A percentile compares a stretch with the other conserved stretches of the same genome.
Evolutionary conservation across 768 basidiomycete genomes (phyloP).

Genomic region (Lactarius psammicola): DNA sequence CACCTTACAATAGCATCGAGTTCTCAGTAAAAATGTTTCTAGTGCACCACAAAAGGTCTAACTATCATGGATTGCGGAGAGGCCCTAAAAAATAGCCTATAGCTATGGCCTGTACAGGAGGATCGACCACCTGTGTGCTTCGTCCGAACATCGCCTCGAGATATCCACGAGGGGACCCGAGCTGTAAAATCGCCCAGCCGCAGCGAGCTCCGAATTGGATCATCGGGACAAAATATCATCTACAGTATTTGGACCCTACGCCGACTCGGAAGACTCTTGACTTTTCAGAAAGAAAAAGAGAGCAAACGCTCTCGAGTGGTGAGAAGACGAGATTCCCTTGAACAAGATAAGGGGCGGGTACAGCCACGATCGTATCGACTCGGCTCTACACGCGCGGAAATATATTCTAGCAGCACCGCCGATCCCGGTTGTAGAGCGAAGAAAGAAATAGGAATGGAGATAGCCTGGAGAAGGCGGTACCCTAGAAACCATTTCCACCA

Average conservation of each 20-base stretch:
- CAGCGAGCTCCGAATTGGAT: background rate
- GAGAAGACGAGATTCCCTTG: background rate
- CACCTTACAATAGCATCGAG: background rate
- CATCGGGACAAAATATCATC: background rate
- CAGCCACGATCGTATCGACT: too few species aligned
- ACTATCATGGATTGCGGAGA: background rate
- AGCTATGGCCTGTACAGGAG: background rate
- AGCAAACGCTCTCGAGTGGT: background rate
- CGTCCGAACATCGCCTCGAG: background rate
- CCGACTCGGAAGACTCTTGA: too few species aligned
- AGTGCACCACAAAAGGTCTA: background rate
- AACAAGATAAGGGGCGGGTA: background rate
- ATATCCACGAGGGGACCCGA: background rate
- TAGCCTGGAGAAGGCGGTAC: background rate
- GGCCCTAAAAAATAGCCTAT: background rate
- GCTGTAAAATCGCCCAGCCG: background rate
- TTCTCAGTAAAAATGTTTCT: background rate
- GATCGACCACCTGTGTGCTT: background rate
- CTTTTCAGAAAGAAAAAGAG: background rate
- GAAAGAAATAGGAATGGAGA: background rate
- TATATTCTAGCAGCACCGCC: background rate
- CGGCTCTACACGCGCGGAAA: too few species aligned
- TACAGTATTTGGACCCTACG: too few species aligned
- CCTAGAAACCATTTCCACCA: background rate
- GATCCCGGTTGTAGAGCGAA: background rate